These are phyloP conservation scores for Cynara cardunculus DNA, from an alignment of 129 eudicot genomes.

Conservation along the genomic window DNA sequence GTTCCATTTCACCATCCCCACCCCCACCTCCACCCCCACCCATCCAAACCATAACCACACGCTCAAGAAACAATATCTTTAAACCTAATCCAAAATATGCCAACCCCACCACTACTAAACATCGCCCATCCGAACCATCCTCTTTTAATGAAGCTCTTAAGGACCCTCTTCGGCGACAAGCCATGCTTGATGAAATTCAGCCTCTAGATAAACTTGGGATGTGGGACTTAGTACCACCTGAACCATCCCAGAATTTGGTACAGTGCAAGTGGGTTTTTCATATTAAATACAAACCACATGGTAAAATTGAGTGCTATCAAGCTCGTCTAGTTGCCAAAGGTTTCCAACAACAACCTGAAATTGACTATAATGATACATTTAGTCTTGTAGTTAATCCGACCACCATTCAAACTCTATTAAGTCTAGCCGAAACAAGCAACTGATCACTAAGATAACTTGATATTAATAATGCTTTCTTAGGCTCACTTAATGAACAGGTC, in stretches of 20 bases:
- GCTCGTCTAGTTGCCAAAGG: background rate
- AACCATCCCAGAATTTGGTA: background rate
- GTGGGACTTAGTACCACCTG: constrained; percentile 1
- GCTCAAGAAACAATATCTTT: background rate
- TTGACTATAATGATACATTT: background rate
- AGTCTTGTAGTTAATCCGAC: background rate
- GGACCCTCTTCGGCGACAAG: background rate
- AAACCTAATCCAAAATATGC: background rate
- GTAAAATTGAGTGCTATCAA: background rate
- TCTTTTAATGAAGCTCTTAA: no score
- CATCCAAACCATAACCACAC: background rate
- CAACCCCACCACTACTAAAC: no score
- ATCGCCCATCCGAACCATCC: no score
- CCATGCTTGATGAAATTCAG: background rate
- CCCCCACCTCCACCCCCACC: background rate
- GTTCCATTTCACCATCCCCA: background rate
- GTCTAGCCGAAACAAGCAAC: background rate
- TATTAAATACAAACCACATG: background rate
- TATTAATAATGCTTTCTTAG: no score
- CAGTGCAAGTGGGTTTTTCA: background rate
- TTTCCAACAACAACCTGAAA: background rate
- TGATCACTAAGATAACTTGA: no score
- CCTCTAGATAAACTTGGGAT: background rate
- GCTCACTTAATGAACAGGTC: no score
- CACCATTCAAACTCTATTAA: background rate